These are phyloP conservation scores for Thermothelomyces thermophilus DNA, from an alignment of 2,329 filamentous ascomycete species.

Conservation along the genomic window DNA sequence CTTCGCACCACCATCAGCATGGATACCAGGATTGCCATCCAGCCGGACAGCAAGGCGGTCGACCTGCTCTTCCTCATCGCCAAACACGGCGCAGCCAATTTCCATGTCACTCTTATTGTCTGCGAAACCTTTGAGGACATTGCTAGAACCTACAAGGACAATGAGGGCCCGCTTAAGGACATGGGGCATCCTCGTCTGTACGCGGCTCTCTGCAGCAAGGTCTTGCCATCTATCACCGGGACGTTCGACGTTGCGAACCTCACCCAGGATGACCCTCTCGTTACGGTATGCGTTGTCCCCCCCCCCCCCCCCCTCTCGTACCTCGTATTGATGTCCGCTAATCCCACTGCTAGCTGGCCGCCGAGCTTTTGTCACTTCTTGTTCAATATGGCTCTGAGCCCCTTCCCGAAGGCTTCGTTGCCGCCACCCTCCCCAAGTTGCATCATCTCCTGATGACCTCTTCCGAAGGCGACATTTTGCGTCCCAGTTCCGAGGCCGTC, in stretches of 20 bases:
- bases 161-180: constrained; percentile 11
- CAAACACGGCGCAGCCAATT: constrained; percentile 81
- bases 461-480: constrained; percentile 79
- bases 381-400: constrained; percentile 79
- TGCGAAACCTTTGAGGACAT: constrained; percentile 89
- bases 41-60: constrained; percentile 64
- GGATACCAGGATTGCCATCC: constrained; percentile 67
- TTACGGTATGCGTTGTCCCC: constrained; percentile 49
- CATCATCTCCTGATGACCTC: constrained; percentile 76
- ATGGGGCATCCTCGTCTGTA: constrained; percentile 60
- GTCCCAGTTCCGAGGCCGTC: constrained; percentile 76
- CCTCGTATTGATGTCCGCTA: constrained; percentile 8
- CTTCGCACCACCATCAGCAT: constrained; percentile 76
- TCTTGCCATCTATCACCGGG: constrained; percentile 78
- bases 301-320: neutral
- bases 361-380: constrained; percentile 74
- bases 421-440: constrained; percentile 78
- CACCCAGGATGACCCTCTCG: constrained; percentile 76
- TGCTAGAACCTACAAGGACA: constrained; percentile 50
- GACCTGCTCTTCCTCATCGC: constrained; percentile 83
- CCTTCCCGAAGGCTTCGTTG: constrained; percentile 79
- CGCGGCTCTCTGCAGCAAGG: constrained; percentile 72
- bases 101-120: constrained; percentile 82
- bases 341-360: constrained; percentile 48
- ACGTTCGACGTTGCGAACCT: constrained; percentile 84